Base-by-base conservation (phyloP, 2,329 filamentous ascomycete genomes). In the Paraphaeosphaeria sporulosa region DNA sequence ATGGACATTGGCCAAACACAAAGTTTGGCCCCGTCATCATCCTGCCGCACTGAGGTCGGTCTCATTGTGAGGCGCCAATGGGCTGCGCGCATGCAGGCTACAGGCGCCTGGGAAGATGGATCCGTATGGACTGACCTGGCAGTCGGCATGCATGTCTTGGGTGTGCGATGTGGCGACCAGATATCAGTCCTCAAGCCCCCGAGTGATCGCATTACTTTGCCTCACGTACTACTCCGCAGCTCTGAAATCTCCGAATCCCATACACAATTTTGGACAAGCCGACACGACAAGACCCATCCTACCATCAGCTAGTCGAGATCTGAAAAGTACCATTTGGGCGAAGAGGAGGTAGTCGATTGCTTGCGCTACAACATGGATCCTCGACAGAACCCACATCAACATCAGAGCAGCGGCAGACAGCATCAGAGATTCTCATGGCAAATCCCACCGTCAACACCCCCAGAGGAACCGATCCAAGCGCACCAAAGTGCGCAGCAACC, bases 391-490 rank as follows among this genome's bases (percentile, higher is more conserved):
- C 60, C 62, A 53, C 66, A 49, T 47, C 67, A 68, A 50, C 63
- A 42, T 21, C 44, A 60, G n/a, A 48, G 51, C 15, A 12, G 36
- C 13, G 55, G 59, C 23, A 55, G 40, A 21, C 56, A 62, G 49
- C 60, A 73, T 54, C 66, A 70, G 52, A 65, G 75, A 49, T 77
- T 76, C 61, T 77, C 75, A 50, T 77, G 75, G 75, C 75, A 77
- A 58, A 64, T 64, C 2, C 70, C 71, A 23, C 56, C 64, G 15
- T 59, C 66, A 12, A 57, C 58, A 21, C 58, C 65, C 23, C 60
- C 62, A 38, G 71, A 72, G 32, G 60, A 61, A 59, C 62, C 66
- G 23, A 58, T 62, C 19, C 65, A 67, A 42, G 30, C 57, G 4
- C 65, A 61, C 30, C 65, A 64, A 10, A 48, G 54, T 32, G 43